phyloP scores from a whole-genome alignment of 352 stramenopile genomes.

The Pythium apleroticum region DNA sequence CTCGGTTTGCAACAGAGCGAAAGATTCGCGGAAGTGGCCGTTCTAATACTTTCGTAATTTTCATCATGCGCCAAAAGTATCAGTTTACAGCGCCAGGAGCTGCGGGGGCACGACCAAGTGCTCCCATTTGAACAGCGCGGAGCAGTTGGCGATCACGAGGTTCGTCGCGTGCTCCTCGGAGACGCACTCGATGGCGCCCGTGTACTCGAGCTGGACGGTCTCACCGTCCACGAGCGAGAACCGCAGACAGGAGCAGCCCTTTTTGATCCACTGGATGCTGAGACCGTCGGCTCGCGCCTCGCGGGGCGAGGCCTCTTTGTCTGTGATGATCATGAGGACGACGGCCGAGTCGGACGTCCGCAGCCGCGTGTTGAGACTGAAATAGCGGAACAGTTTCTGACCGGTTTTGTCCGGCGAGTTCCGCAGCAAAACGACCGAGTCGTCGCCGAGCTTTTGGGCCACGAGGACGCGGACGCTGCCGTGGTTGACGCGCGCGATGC shows the following conservation, averaged over 20 bases:
- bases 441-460: conserved; percentile 4
- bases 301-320: conserved; percentile 11
- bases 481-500: conserved; percentile 12
- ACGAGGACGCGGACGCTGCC: conserved; percentile 1
- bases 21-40: not conserved
- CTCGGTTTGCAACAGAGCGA: not conserved
- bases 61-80: not conserved
- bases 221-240: conserved; percentile 1
- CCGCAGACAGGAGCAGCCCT: conserved; percentile 11
- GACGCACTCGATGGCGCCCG: conserved; percentile 9
- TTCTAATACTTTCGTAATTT: not conserved
- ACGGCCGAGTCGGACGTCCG: not conserved
- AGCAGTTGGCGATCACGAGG: conserved; percentile 10
- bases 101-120: not conserved
- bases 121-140: not conserved
- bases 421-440: conserved; percentile 17
- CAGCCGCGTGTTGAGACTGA: conserved; percentile 9
- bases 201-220: conserved; percentile 17
- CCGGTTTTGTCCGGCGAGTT: conserved; percentile 14
- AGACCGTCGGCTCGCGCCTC: not conserved
- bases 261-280: conserved; percentile 12
- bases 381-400: conserved; percentile 10
- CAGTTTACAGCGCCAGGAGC: not conserved
- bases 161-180: not conserved
- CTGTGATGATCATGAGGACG: conserved; percentile 17